A percentile compares a stretch with the other conserved stretches of the same genome.
These are phyloP conservation scores for Theileria sp. DNA, from an alignment of 169 alveolate genomes.

Conservation along the genomic window DNA sequence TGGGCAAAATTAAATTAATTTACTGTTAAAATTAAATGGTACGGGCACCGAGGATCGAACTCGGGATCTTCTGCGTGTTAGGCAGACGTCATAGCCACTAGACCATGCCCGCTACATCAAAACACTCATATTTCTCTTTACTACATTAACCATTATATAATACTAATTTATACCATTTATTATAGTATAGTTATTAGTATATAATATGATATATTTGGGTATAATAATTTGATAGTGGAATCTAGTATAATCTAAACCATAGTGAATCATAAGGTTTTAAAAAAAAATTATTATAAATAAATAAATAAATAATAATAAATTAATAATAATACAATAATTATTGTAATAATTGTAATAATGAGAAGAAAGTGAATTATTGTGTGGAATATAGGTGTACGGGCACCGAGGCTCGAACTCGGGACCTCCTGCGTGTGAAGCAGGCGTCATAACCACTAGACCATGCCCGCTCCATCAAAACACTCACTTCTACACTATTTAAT, in stretches of 20 bases:
- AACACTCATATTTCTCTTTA: background rate
- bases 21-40: slow-evolving; percentile 6
- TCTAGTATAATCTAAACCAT: background rate
- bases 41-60: slow-evolving; percentile 93
- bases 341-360: too few relatives aligned
- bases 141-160: background rate
- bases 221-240: too few relatives aligned
- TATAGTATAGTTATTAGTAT: too few relatives aligned
- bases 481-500: too few relatives aligned
- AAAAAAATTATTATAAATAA: too few relatives aligned
- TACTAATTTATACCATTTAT: background rate
- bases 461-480: slow-evolving; percentile 70
- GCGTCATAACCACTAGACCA: slow-evolving; percentile 88
- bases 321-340: too few relatives aligned
- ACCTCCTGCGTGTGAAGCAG: slow-evolving; percentile 88
- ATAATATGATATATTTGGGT: too few relatives aligned
- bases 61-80: slow-evolving; percentile 92
- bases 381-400: slow-evolving; percentile 42
- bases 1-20: background rate
- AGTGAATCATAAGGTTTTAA: too few relatives aligned
- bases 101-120: slow-evolving; percentile 85
- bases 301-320: too few relatives aligned
- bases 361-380: too few relatives aligned
- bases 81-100: slow-evolving; percentile 93
- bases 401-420: slow-evolving; percentile 91